These are phyloP conservation scores for Kalanchoe fedtschenkoi DNA, from an alignment of 164 flowering plant genomes.

Conservation along the genomic window DNA sequence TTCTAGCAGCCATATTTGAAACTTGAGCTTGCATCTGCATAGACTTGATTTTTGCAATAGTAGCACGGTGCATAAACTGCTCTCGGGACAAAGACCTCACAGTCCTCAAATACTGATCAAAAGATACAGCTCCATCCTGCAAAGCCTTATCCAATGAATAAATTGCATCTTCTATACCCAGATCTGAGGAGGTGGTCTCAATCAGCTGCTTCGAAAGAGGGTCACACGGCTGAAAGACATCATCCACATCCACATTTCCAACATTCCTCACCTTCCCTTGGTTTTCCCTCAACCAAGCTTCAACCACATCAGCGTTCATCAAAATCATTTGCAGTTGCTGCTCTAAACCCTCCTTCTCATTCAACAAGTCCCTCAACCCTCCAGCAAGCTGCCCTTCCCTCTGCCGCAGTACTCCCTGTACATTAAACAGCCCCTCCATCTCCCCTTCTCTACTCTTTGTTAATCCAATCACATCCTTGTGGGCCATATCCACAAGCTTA, in stretches of 20 bases:
- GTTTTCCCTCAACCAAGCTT: conserved; percentile 73
- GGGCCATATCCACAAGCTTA: conserved; percentile 55
- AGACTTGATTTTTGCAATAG: conserved; percentile 57
- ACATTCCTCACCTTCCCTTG: conserved; percentile 21
- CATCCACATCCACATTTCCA: conserved; percentile 36
- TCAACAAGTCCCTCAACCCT: conserved; percentile 68
- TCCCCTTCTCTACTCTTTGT: conserved; percentile 70
- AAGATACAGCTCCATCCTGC: conserved; percentile 67
- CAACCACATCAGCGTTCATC: conserved; percentile 67
- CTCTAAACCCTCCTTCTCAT: conserved; percentile 76
- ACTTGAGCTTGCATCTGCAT: conserved; percentile 83
- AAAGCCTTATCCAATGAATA: conserved; percentile 72
- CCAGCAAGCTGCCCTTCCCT: conserved; percentile 42
- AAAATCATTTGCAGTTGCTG: conserved; percentile 76
- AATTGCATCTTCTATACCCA: conserved; percentile 74
- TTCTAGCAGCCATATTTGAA: conserved; percentile 62
- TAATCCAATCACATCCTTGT: conserved; percentile 41
- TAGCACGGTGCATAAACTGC: conserved; percentile 82
- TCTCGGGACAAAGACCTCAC: conserved; percentile 69
- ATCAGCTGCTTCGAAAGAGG: conserved; percentile 62
- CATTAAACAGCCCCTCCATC: conserved; percentile 56
- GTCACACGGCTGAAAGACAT: conserved; percentile 58
- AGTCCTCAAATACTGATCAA: conserved; percentile 71
- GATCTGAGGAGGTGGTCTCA: conserved; percentile 58
- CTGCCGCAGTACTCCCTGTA: conserved; percentile 50